Base-by-base conservation (phyloP, 179 eudicot genomes). In the Drosera spatulata region DNA sequence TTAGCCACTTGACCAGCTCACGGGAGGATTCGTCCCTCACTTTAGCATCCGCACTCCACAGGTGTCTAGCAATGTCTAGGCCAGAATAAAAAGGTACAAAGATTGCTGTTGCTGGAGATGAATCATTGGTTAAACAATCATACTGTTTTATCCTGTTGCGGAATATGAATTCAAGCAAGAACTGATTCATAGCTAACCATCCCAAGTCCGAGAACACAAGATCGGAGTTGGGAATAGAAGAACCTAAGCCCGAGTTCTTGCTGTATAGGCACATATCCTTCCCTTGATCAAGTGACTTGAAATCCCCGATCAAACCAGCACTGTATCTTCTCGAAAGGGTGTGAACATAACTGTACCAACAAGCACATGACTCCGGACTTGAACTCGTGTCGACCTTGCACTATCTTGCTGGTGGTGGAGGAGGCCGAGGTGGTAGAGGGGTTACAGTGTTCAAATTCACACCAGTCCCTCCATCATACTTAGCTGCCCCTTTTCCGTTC, bases 61-160 rank as follows among this genome's bases (percentile, higher is more conserved):
- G 84, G 71, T 84, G 84, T 67, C 95, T 69, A 0, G 97, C 87
- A 55, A 85, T 73, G 66, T 89, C 97, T 49, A 89, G 87, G 3
- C 97, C 97, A 0, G 97, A 91, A 58, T 86, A 89, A 57, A 89
- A 89, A 60, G 97, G 97, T 44, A 89, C 97, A 60, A 89, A 89
- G 42, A 89, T 64, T 10, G 97, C 97, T 15, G 97, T 85, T 10
- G 97, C 95, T 6, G 80, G 69, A 41, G 97, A 86, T 13, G 97
- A 87, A 73, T 89, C 97, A 50, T 58, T 62, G 0, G 97, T 87
- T 65, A 89, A 68, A 71, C 97, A 89, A 48, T 89, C 91, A 43
- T 86, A 89, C 63, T 87, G 95, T 67, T 87, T 89, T 95, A 89
- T 89, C 61, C 91, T 82, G 39, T 84, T 89, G 58, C 51, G 75